These are phyloP conservation scores for Eucalyptus decipiens DNA, from an alignment of 345 rosid species.

Conservation along the genomic window DNA sequence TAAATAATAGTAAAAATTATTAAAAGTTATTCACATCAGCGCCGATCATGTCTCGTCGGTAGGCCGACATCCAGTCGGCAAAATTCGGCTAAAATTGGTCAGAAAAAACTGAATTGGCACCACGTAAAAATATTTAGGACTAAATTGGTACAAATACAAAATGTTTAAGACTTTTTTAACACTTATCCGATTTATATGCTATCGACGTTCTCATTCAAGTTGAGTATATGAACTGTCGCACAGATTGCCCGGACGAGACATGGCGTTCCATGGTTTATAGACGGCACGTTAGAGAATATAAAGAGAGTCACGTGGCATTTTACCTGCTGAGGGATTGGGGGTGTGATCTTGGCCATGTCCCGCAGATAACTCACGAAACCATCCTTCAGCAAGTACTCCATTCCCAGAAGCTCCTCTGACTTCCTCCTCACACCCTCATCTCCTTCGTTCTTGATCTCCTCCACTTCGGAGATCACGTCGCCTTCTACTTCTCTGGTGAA, in stretches of 20 bases:
- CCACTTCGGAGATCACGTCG: not conserved
- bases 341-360: constrained; percentile 13
- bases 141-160: too few species aligned
- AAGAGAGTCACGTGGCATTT: not conserved
- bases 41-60: fast-evolving
- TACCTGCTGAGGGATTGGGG: constrained; percentile 23
- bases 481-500: not conserved
- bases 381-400: constrained; percentile 17
- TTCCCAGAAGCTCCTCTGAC: constrained; percentile 10
- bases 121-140: fast-evolving
- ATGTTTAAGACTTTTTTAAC: fast-evolving
- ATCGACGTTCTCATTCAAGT: not conserved
- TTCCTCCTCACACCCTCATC: not conserved
- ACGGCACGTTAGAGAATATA: not conserved
- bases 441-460: not conserved
- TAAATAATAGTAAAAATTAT: too few species aligned
- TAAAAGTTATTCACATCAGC: fast-evolving
- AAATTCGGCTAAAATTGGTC: fast-evolving
- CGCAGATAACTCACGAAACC: constrained; percentile 16
- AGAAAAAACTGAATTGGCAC: fast-evolving
- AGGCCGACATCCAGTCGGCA: fast-evolving
- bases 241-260: not conserved
- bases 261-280: not conserved
- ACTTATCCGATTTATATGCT: not conserved
- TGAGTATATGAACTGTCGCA: not conserved